These are phyloP conservation scores for Chaetoceros muelleri DNA, from an alignment of 108 stramenopile genomes.

Conservation along the genomic window DNA sequence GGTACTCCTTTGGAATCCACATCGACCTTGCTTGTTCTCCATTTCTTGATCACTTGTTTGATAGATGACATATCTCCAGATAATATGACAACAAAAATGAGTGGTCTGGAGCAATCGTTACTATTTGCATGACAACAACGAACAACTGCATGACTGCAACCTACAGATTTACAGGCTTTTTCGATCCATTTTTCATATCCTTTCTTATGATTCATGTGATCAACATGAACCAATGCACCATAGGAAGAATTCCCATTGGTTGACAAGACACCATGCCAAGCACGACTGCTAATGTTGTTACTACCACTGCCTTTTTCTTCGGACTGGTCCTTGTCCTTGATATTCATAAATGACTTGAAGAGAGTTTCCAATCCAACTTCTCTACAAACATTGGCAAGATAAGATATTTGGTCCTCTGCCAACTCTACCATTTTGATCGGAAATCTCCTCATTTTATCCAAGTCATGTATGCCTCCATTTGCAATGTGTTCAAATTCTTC, in stretches of 20 bases:
- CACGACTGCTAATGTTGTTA: neutral
- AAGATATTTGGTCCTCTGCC: constrained; percentile 62
- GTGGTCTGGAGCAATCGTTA: neutral
- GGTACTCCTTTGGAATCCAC: constrained; percentile 55
- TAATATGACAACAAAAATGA: neutral
- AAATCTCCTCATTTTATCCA: constrained; percentile 3
- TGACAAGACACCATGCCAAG: neutral
- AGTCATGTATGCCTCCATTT: neutral
- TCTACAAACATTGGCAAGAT: constrained; percentile 41
- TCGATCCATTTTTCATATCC: constrained; percentile 60
- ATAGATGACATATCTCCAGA: constrained; percentile 4
- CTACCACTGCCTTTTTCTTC: constrained; percentile 4
- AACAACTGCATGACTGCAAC: constrained; percentile 20
- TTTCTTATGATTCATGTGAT: constrained; percentile 73
- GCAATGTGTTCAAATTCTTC: constrained; percentile 35
- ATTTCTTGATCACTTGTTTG: constrained; percentile 48
- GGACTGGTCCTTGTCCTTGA: constrained; percentile 24
- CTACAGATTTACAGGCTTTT: constrained; percentile 24
- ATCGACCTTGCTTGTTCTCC: constrained; percentile 67
- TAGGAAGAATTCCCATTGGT: constrained; percentile 4
- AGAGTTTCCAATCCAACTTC: constrained; percentile 54
- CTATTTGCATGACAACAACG: constrained; percentile 12
- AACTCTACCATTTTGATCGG: constrained; percentile 19
- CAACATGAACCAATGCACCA: constrained; percentile 55
- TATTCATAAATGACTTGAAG: constrained; percentile 59